These are phyloP conservation scores for Cutaneotrichosporon cyanovorans DNA, from an alignment of 1,284 basidiomycete genomes.

Conservation along the genomic window DNA sequence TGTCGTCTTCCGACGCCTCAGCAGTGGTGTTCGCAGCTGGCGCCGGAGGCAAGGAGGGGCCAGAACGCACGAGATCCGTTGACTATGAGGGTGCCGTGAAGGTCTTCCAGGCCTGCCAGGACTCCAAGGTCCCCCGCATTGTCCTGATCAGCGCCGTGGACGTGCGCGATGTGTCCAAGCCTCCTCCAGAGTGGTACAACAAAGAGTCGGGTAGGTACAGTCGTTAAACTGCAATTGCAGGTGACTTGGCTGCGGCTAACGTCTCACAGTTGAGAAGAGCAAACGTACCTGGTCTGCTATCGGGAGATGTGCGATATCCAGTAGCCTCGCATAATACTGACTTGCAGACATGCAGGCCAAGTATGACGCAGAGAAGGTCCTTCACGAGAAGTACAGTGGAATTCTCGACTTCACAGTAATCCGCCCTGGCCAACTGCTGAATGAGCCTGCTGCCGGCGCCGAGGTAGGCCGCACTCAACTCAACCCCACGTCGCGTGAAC, in stretches of 20 bases:
- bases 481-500: slow-evolving; percentile 49
- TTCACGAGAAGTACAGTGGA: slow-evolving; percentile 41
- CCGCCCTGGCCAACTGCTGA: slow-evolving; percentile 56
- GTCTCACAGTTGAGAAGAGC: slow-evolving; percentile 45
- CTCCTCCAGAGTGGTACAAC: slow-evolving; percentile 52
- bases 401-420: slow-evolving; percentile 66
- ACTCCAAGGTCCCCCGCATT: slow-evolving; percentile 47
- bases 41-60: slow-evolving; percentile 59
- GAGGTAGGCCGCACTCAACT: slow-evolving; percentile 56
- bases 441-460: slow-evolving; percentile 54
- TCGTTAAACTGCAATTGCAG: too few relatives aligned
- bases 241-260: too few relatives aligned
- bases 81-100: slow-evolving; percentile 66
- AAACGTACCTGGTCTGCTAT: slow-evolving; percentile 48
- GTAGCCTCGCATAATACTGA: background rate
- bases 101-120: slow-evolving; percentile 63
- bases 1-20: slow-evolving; percentile 50
- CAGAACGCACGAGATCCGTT: slow-evolving; percentile 58
- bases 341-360: slow-evolving; percentile 56
- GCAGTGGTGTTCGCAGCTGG: slow-evolving; percentile 63
- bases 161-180: slow-evolving; percentile 49
- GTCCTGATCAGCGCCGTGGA: slow-evolving; percentile 63
- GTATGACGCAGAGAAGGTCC: slow-evolving; percentile 62
- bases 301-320: slow-evolving; percentile 29
- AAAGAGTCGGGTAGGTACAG: slow-evolving; percentile 14